Evolutionary conservation across 345 rosid species (phyloP), one percentile per base, ranked within the genome.

Genomic region (Rhizophora mangle): DNA sequence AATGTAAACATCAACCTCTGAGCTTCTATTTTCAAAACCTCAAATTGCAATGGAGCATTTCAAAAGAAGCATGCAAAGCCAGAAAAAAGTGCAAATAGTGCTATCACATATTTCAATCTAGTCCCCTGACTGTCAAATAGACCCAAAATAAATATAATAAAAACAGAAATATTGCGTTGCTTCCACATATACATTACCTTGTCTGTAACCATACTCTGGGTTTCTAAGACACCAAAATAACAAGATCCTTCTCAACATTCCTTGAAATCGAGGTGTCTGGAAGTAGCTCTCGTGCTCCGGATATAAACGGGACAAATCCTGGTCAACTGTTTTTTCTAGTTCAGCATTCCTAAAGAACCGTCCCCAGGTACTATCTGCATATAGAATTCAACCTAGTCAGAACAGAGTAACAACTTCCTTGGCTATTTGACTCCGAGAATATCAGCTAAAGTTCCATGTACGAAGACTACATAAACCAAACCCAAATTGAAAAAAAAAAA

Each of bases 231-330:
- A 95, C 99, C 99, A 95, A 70, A 95, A 68, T 63, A 92, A 80
- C 77, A 92, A 72, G 60, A 95, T 86, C 27, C 97, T 84, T 72
- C 99, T 95, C 39, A 95, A 74, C 89, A 95, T 86, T 54, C 99
- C 96, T 83, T 95, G 99, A 78, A 96, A 95, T 58, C 93, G 96
- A 55, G 94, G 86, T 59, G 99, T 89, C 79, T 95, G 99, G 69
- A 95, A 95, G 85, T 87, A 95, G 65, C 86, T 92, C 67, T 91
- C 92, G 63, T 92, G 96, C 74, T 90, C 98, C 0, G 99, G 99
- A 84, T 95, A 95, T 67, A 95, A 83, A 36, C 99, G 89, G 0
- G 97, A 86, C 16, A 95, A 82, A 79, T 95, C 99, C 77, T 92
- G 92, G 80, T 95, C 97, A 65, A 95, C 86, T 68, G 92, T 92